Conservation (phyloP, 352 stramenopile genomes). For the Phytophthora meadii region DNA sequence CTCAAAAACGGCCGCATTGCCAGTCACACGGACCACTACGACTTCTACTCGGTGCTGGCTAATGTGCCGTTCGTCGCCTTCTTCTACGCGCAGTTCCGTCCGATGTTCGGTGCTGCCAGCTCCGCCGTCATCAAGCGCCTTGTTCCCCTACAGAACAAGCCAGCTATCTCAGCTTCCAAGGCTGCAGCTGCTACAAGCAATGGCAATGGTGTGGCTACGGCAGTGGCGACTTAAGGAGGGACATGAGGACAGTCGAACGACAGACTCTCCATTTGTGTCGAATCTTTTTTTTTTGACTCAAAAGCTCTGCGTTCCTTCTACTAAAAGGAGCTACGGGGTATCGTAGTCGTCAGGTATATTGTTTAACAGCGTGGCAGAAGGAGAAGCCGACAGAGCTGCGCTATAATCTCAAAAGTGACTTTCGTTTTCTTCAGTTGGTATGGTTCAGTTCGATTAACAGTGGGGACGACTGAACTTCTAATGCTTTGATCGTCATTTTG, state of each 20-base stretch:
- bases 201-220: slow-evolving; percentile 15
- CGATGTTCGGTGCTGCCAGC: slow-evolving; percentile 71
- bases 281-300: slow-evolving; percentile 14
- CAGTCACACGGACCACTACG: slow-evolving; percentile 85
- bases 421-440: slow-evolving; percentile 21
- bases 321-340: slow-evolving; percentile 1
- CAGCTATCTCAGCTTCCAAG: slow-evolving; percentile 28
- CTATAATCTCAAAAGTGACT: slow-evolving; percentile 37
- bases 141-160: slow-evolving; percentile 39
- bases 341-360: slow-evolving; percentile 18
- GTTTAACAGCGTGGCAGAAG: slow-evolving; percentile 26
- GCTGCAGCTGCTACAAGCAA: slow-evolving; percentile 10
- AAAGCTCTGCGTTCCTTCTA: neutral
- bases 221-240: slow-evolving; percentile 41
- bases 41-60: slow-evolving; percentile 83
- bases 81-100: slow-evolving; percentile 82
- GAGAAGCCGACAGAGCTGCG: slow-evolving; percentile 22
- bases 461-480: neutral
- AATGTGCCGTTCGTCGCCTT: slow-evolving; percentile 83
- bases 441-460: neutral
- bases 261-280: slow-evolving; percentile 4
- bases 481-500: slow-evolving; percentile 4
- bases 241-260: slow-evolving; percentile 8
- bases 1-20: slow-evolving; percentile 83
- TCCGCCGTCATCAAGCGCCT: slow-evolving; percentile 80